Evolutionary conservation across 2,329 filamentous ascomycete species (phyloP), one percentile per base, ranked within the genome.

Genomic region (Phaeosphaeria sp.): DNA sequence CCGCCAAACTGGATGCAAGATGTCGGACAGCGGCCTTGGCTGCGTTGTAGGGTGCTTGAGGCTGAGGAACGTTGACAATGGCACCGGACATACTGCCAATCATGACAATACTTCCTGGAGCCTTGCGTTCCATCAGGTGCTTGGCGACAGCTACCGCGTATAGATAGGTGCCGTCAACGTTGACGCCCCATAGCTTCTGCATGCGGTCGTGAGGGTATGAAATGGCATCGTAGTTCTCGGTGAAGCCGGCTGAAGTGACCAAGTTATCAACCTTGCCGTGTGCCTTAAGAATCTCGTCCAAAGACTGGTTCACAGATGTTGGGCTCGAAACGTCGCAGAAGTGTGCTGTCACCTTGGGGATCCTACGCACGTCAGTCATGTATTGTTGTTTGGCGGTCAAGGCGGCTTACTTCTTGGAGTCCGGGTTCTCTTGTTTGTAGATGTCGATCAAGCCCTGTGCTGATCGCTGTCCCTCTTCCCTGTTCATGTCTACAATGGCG

Each of bases 221-320:
- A 71, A 93, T 90, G 47, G 94, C 94, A 71, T 96, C 90, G 73
- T 93, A 96, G 82, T 97, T 97, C 82, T 97, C 94, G 15, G 92
- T 95, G 81, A 98, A 97, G 46, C 94, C 94, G 50, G 94, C 94
- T n/a, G 92, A 96, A 23, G 94, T 97, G 69, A 98, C 93, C 23
- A 98, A 85, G 78, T 92, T 89, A 80, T 97, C 93, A 68, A 97
- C 92, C 77, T 90, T 90, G 78, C 89, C 89, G 75, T 97, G 93
- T 58, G 85, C 79, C 49, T 81, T 76, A 50, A 94, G 75, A 65
- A 94, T 85, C 59, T 92, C 89, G 39, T 83, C 81, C 65, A 97
- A 84, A 67, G 90, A 90, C 30, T 82, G 78, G 56, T 90, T 88
- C 61, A 97, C 93, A 6, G 91, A 94, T 49, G 88, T 86, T 21